These are phyloP conservation scores for Phytophthora uliginosa DNA, from an alignment of 352 stramenopile species.

Conservation along the genomic window DNA sequence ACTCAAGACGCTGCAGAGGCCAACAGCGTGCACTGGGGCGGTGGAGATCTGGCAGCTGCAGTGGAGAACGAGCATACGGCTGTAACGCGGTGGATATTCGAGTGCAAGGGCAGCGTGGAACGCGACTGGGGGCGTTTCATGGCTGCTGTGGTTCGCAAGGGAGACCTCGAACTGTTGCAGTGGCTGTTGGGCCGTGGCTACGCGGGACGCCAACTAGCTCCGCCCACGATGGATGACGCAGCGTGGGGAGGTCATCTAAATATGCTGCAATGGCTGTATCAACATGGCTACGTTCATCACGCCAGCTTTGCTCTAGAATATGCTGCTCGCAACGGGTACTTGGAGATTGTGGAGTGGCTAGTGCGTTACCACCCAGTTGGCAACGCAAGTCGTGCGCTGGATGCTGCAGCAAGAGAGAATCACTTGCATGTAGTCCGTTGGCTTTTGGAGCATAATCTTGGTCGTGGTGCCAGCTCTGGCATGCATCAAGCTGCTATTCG, in stretches of 20 bases:
- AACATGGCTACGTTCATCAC: slow-evolving; percentile 37
- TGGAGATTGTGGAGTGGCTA: slow-evolving; percentile 52
- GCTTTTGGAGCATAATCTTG: slow-evolving; percentile 37
- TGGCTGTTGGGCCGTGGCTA: slow-evolving; percentile 40
- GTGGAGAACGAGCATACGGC: slow-evolving; percentile 30
- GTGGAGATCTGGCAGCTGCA: slow-evolving; percentile 35
- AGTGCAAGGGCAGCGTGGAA: slow-evolving; percentile 30
- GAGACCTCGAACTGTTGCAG: slow-evolving; percentile 33
- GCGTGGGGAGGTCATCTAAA: slow-evolving; percentile 33
- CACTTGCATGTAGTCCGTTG: slow-evolving; percentile 31
- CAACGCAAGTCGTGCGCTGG: slow-evolving; percentile 41
- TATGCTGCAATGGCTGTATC: slow-evolving; percentile 39
- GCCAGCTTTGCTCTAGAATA: slow-evolving; percentile 41
- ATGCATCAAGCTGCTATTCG: slow-evolving; percentile 42
- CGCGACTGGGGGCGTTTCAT: slow-evolving; percentile 40
- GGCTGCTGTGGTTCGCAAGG: slow-evolving; percentile 18
- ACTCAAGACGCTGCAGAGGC: background rate
- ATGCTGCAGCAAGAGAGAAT: slow-evolving; percentile 36
- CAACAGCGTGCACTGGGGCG: slow-evolving; percentile 31
- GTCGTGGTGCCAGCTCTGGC: slow-evolving; percentile 32
- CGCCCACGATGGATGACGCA: slow-evolving; percentile 42
- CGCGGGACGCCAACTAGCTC: slow-evolving; percentile 28
- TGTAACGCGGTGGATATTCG: slow-evolving; percentile 34
- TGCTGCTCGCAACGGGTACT: slow-evolving; percentile 42
- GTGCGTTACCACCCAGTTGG: slow-evolving; percentile 36